Evolutionary conservation across 163 green algal species (phyloP).

Genomic region (Trebouxia gelatinosa): DNA sequence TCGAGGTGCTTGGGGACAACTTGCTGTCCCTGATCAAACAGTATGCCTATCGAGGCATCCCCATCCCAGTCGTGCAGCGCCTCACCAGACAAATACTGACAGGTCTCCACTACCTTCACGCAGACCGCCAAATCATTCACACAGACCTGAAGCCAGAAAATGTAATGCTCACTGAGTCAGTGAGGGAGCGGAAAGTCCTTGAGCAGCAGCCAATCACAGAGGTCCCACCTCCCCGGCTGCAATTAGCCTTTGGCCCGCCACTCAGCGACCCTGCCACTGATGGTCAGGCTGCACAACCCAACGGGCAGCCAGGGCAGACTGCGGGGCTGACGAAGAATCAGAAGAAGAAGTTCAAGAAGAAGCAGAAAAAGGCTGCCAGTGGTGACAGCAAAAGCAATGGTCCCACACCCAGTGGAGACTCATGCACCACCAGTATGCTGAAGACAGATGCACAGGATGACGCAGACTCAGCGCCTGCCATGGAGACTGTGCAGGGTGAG

Average conservation of each 20-base stretch:
- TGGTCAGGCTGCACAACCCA: not conserved
- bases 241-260: conserved; percentile 1
- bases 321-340: conserved; percentile 84
- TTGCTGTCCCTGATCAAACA: conserved; percentile 95
- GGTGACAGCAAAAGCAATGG: not conserved
- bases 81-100: conserved; percentile 66
- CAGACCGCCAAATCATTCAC: conserved; percentile 57
- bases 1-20: conserved; percentile 97
- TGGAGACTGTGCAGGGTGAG: too few species aligned
- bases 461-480: conserved; percentile 14
- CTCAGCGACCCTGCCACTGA: not conserved
- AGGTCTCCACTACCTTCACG: conserved; percentile 94
- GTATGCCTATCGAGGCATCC: conserved; percentile 78
- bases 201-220: conserved; percentile 11
- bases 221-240: not conserved
- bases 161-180: conserved; percentile 82
- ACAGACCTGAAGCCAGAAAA: conserved; percentile 99
- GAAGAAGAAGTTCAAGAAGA: conserved; percentile 90
- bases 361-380: conserved; percentile 69
- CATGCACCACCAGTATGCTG: conserved; percentile 24
- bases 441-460: conserved; percentile 23
- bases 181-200: conserved; percentile 19
- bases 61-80: conserved; percentile 39
- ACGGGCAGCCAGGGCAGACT: not conserved
- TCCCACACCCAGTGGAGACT: conserved; percentile 22